These are phyloP conservation scores for Heliocybe sulcata DNA, from an alignment of 1,284 basidiomycete species.

Conservation along the genomic window DNA sequence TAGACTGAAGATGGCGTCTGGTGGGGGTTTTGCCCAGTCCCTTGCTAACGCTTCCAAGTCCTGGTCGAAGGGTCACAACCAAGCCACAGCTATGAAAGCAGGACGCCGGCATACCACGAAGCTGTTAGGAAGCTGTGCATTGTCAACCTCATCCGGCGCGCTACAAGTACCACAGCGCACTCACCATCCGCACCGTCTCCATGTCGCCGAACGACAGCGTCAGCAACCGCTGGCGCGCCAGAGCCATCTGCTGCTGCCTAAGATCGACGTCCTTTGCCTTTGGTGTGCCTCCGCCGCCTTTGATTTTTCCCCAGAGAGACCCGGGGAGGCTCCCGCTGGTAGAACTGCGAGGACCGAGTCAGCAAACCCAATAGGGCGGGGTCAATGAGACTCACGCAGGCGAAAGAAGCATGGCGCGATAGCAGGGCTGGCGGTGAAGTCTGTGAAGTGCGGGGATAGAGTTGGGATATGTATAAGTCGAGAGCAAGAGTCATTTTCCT, in stretches of 20 bases:
- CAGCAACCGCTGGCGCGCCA: slow-evolving; percentile 63
- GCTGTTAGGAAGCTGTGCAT: slow-evolving; percentile 49
- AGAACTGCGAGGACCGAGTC: slow-evolving; percentile 37
- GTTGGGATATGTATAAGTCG: slow-evolving; percentile 8
- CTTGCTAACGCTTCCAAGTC: slow-evolving; percentile 71
- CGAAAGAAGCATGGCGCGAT: slow-evolving; percentile 57
- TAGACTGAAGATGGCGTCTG: slow-evolving; percentile 62
- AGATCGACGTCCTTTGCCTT: slow-evolving; percentile 43
- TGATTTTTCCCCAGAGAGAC: slow-evolving; percentile 29
- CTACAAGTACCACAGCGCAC: slow-evolving; percentile 12
- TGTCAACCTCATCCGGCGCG: not conserved
- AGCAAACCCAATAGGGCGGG: slow-evolving; percentile 21
- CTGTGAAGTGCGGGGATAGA: not conserved
- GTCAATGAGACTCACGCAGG: slow-evolving; percentile 43
- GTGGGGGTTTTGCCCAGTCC: slow-evolving; percentile 78
- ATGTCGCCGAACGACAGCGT: slow-evolving; percentile 77
- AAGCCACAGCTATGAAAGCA: not conserved
- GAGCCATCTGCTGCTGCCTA: slow-evolving; percentile 47
- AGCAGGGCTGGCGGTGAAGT: slow-evolving; percentile 8
- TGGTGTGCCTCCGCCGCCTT: slow-evolving; percentile 37
- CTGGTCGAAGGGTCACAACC: slow-evolving; percentile 26
- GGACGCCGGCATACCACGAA: slow-evolving; percentile 37
- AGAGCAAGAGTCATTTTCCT: slow-evolving; percentile 14
- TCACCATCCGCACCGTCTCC: slow-evolving; percentile 73
- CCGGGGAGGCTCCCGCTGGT: slow-evolving; percentile 55